phyloP scores from a whole-genome alignment of 2,329 filamentous ascomycete species.

The Cytospora paraplurivora region DNA sequence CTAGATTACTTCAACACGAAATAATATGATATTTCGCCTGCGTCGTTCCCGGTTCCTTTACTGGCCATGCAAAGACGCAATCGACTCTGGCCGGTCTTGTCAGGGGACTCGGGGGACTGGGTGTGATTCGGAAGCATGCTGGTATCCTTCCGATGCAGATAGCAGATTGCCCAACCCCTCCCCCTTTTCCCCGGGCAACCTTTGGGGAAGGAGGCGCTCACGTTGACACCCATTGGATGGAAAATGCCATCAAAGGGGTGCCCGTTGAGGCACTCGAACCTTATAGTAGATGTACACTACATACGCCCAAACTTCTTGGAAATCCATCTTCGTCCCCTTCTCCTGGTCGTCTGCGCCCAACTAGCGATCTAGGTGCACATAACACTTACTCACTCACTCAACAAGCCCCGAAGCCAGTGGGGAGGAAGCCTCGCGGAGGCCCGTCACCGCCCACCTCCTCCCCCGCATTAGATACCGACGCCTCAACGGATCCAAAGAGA shows the following conservation, averaged over 20 bases:
- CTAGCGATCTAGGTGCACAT: not conserved
- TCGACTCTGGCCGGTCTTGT: not conserved
- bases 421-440: not conserved
- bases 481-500: not conserved
- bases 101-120: not conserved
- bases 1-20: not conserved
- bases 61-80: not conserved
- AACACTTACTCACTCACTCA: no score
- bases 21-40: not conserved
- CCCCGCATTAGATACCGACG: not conserved
- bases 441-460: not conserved
- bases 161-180: not conserved
- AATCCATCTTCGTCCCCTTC: not conserved
- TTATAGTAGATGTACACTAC: not conserved
- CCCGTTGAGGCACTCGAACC: no score
- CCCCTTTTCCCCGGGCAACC: not conserved
- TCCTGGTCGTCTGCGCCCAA: not conserved
- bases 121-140: not conserved
- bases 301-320: not conserved
- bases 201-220: not conserved
- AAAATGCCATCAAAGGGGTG: not conserved
- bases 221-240: not conserved
- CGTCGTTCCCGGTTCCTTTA: not conserved
- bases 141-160: slow-evolving; percentile 2
- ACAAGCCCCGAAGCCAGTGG: not conserved